phyloP scores from a whole-genome alignment of 208 protist genomes.

The Acanthamoeba sp. region DNA sequence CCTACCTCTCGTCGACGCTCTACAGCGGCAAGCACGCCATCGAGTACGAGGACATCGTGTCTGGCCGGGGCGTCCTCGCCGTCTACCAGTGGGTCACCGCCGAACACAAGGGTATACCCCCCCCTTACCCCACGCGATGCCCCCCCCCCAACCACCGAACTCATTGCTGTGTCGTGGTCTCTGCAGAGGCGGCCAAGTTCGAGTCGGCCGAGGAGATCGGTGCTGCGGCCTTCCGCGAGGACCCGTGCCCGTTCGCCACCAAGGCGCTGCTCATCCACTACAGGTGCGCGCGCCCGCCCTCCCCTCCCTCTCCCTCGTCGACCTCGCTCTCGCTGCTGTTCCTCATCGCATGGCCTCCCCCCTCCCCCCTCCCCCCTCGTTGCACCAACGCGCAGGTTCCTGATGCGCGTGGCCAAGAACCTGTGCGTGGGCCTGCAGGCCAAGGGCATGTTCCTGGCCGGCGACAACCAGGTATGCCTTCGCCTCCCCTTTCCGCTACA shows the following conservation, averaged over 20 bases:
- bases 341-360: too few relatives aligned
- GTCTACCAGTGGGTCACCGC: slow-evolving; percentile 63
- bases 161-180: not conserved
- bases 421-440: slow-evolving; percentile 62
- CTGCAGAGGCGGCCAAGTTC: not conserved
- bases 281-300: not conserved
- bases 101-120: not conserved
- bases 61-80: not conserved
- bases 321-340: too few relatives aligned
- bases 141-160: not conserved
- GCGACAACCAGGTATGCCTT: slow-evolving; percentile 55
- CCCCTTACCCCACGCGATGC: not conserved
- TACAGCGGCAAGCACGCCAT: slow-evolving; percentile 64
- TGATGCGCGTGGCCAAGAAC: slow-evolving; percentile 69
- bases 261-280: slow-evolving; percentile 67
- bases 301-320: too few relatives aligned
- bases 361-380: too few relatives aligned
- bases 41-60: slow-evolving; percentile 73
- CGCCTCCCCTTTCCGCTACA: not conserved
- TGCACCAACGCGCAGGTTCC: slow-evolving; percentile 10
- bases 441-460: slow-evolving; percentile 67
- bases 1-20: not conserved
- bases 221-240: slow-evolving; percentile 3
- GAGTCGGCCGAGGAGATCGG: slow-evolving; percentile 39
- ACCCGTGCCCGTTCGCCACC: slow-evolving; percentile 32